phyloP scores from a whole-genome alignment of 345 rosid species.

The Sisymbrium altissimum region DNA sequence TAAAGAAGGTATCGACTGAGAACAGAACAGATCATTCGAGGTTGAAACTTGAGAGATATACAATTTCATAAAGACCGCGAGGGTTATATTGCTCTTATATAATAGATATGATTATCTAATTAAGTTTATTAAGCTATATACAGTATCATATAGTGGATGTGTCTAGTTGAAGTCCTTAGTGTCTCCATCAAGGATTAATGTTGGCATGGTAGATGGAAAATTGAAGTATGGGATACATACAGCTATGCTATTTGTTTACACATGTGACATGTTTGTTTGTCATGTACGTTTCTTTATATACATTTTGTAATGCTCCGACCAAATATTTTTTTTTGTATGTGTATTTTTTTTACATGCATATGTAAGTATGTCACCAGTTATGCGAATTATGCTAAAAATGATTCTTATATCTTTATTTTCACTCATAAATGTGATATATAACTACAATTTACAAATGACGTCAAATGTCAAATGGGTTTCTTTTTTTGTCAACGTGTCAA shows the following conservation, averaged over 20 bases:
- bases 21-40: neutral
- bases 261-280: slow-evolving; percentile 32
- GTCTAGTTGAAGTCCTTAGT: slow-evolving; percentile 9
- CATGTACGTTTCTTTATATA: slow-evolving; percentile 4
- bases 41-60: neutral
- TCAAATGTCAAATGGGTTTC: neutral
- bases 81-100: no score
- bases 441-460: neutral
- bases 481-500: no score
- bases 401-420: no score
- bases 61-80: no score
- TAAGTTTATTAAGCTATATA: neutral
- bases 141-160: neutral
- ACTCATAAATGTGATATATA: no score
- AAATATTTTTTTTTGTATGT: neutral
- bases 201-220: slow-evolving; percentile 29
- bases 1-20: neutral
- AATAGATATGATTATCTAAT: neutral
- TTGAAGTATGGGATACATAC: slow-evolving; percentile 28
- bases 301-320: neutral
- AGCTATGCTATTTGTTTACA: slow-evolving; percentile 21
- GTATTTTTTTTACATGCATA: neutral
- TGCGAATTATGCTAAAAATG: neutral
- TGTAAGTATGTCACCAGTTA: neutral
- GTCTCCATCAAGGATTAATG: slow-evolving; percentile 34